These are phyloP conservation scores for Leishmania lainsoni DNA, from an alignment of 208 protist species.

Conservation along the genomic window DNA sequence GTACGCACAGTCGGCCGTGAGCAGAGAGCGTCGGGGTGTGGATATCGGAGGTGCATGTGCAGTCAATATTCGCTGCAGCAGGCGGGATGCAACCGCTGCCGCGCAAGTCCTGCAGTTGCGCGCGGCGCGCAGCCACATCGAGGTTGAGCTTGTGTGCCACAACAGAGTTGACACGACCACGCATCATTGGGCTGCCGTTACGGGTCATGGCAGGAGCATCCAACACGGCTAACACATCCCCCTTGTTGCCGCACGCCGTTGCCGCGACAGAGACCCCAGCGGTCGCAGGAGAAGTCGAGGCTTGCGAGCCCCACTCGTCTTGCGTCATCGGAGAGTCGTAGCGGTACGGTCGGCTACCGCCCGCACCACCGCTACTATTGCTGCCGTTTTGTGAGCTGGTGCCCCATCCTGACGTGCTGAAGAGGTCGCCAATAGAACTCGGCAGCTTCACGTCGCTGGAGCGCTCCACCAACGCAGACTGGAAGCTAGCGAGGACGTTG, in stretches of 20 bases:
- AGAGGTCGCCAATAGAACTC: neutral
- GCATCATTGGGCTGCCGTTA: constrained; percentile 21
- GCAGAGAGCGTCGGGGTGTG: constrained; percentile 7
- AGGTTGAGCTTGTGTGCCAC: constrained; percentile 32
- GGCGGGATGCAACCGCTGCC: neutral
- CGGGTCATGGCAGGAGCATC: neutral
- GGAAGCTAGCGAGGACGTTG: constrained; percentile 26
- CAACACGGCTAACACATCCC: neutral
- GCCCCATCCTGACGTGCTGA: neutral
- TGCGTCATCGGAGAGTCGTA: constrained; percentile 9
- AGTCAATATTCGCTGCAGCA: constrained; percentile 1
- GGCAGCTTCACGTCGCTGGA: constrained; percentile 1
- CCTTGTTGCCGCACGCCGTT: neutral
- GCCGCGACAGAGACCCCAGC: neutral
- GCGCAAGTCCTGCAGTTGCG: constrained; percentile 14
- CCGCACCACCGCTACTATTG: neutral
- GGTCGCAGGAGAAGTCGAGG: neutral
- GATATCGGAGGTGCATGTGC: constrained; percentile 23
- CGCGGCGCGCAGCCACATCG: constrained; percentile 14
- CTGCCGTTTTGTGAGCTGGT: neutral
- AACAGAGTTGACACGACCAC: constrained; percentile 25
- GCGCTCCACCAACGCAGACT: constrained; percentile 24
- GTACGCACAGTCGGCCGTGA: neutral
- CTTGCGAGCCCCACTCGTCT: constrained; percentile 6
- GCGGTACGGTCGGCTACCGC: neutral